These are phyloP conservation scores for Paraphaeosphaeria minitans DNA, from an alignment of 2,329 filamentous ascomycete species.

Conservation along the genomic window DNA sequence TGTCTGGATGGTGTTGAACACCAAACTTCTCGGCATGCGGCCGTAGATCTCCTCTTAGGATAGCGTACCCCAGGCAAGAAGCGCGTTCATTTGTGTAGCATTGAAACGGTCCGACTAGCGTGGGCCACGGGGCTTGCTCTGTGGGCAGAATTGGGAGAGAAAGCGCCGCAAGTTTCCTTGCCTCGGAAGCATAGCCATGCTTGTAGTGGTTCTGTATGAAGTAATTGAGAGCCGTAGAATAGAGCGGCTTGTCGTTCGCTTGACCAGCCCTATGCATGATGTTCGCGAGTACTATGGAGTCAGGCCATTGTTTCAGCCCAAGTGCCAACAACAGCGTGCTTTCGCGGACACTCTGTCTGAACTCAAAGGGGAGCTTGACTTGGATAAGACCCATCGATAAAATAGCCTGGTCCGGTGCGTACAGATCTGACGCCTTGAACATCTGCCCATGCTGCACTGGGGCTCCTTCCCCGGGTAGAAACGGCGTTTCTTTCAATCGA, in stretches of 20 bases:
- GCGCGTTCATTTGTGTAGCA: constrained; percentile 85
- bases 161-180: constrained; percentile 61
- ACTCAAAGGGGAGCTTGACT: constrained; percentile 77
- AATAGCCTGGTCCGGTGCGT: constrained; percentile 42
- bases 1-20: constrained; percentile 79
- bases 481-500: constrained; percentile 75
- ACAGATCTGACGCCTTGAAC: constrained; percentile 45
- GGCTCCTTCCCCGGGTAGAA: constrained; percentile 71
- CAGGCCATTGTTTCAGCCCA: constrained; percentile 74
- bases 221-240: constrained; percentile 76
- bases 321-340: constrained; percentile 74
- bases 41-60: constrained; percentile 77
- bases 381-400: constrained; percentile 46
- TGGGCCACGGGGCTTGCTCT: constrained; percentile 64
- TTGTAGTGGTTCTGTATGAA: constrained; percentile 79
- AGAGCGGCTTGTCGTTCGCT: constrained; percentile 57
- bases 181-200: constrained; percentile 69
- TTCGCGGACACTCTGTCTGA: constrained; percentile 61
- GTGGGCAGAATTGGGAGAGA: constrained; percentile 67
- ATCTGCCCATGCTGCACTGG: constrained; percentile 35
- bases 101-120: constrained; percentile 71
- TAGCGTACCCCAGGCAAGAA: constrained; percentile 77
- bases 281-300: constrained; percentile 73
- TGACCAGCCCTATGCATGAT: constrained; percentile 72
- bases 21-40: constrained; percentile 84